Evolutionary conservation across 129 eudicot genomes (phyloP), one percentile per base, ranked within the genome.

Genomic region (Flaveria bidentis): DNA sequence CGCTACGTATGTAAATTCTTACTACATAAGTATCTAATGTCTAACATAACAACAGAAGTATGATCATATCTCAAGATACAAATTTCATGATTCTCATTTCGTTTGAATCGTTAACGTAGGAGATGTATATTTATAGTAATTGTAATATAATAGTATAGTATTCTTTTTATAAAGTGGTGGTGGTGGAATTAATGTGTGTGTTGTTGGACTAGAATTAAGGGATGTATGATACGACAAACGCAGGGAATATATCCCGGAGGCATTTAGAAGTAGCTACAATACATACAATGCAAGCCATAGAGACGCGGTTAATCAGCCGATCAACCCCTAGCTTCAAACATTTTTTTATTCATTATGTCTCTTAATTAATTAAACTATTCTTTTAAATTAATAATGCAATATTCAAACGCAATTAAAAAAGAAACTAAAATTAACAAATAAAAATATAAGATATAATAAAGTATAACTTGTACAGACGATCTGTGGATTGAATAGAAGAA

Each of bases 211-310:
- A 30, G 26, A 60, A 23, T 23, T 23, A 23, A 46, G 30, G 60
- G 36, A 44, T 44, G 49, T 6, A 51, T 72, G 76, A 80, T 67
- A 81, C 82, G 93, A 88, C 93, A 88, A 88, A 88, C 80, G 63
- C 75, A 83, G 69, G 83, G 93, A 85, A 85, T 82, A 85, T 80
- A 80, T 75, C 82, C 73, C 68, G 55, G 76, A 82, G 70, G 83
- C 82, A 87, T 62, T 88, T 88, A 73, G 87, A 88, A 74, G 16
- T 67, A 80, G 74, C 79, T 80, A 80, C 53, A 53, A 41, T 73
- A 77, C 84, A 79, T 50, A 74, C 74, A 80, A 66, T 72, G 82
- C 45, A 70, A 74, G 85, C 75, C 82, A 69, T 30, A 72, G 33
- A 83, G 83, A 78, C 84, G 75, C 84, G 82, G 81, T 82, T 78